phyloP scores from a whole-genome alignment of 352 stramenopile species.

The Saprolegnia parasitica region DNA sequence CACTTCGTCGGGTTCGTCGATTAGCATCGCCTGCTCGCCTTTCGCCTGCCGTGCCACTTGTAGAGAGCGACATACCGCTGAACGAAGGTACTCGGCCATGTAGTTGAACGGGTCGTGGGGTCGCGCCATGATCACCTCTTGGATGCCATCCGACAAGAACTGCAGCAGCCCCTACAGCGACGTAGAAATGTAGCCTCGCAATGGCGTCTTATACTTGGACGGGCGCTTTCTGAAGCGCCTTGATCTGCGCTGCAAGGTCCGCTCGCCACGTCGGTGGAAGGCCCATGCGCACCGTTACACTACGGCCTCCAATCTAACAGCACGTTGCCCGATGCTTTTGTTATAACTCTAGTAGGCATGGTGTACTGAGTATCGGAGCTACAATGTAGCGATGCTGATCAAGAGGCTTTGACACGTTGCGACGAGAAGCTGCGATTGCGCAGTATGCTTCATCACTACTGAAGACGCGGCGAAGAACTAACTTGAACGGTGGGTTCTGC shows the following conservation, averaged over 20 bases:
- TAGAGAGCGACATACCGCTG: background rate
- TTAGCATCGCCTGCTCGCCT: constrained; percentile 2
- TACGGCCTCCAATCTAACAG: background rate
- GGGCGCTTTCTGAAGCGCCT: background rate
- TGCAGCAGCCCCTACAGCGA: constrained; percentile 16
- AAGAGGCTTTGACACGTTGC: no score
- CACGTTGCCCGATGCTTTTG: background rate
- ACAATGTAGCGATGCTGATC: no score
- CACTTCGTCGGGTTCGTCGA: constrained; percentile 21
- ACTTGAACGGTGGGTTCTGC: no score
- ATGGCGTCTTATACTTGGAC: background rate
- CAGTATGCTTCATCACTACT: no score
- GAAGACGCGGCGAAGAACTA: no score
- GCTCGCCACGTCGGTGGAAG: background rate
- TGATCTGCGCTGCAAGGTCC: background rate
- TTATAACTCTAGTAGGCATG: constrained; percentile 1
- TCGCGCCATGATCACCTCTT: constrained; percentile 25
- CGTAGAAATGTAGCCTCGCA: background rate
- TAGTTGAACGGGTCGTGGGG: constrained; percentile 23
- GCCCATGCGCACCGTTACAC: background rate
- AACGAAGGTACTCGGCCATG: constrained; percentile 22
- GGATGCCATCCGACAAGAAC: constrained; percentile 17
- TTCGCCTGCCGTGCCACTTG: background rate
- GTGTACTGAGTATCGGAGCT: no score
- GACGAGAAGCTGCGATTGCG: no score